A percentile compares a stretch with the other conserved stretches of the same genome.
Conservation (phyloP, 805 yeast genomes). For the Candida ipomoeae region DNA sequence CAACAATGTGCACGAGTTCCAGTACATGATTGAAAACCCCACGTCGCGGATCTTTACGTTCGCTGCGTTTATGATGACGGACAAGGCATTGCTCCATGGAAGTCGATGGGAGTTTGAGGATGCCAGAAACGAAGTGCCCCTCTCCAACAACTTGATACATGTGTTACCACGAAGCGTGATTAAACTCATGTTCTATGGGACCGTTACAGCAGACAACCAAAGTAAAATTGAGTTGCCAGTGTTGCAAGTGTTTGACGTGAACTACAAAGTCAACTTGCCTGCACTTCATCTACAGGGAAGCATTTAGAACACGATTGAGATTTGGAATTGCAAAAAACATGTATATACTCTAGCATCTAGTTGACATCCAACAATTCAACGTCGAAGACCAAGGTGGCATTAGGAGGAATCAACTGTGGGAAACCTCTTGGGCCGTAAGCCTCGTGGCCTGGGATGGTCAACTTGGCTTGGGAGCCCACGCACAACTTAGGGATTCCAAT, state of each 20-base stretch:
- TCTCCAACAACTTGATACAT: constrained; percentile 37
- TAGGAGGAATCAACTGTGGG: constrained; percentile 96
- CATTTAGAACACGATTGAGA: neutral
- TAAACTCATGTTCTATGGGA: constrained; percentile 30
- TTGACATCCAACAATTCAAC: constrained; percentile 66
- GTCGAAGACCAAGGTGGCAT: constrained; percentile 85
- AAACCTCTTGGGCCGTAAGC: constrained; percentile 94
- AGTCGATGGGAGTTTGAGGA: constrained; percentile 14
- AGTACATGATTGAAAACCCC: constrained; percentile 67
- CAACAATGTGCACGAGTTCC: constrained; percentile 24
- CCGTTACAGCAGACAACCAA: constrained; percentile 10
- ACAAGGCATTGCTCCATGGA: constrained; percentile 11
- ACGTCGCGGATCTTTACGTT: constrained; percentile 67
- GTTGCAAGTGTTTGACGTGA: constrained; percentile 62
- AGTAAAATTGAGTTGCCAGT: constrained; percentile 47
- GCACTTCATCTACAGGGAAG: constrained; percentile 5
- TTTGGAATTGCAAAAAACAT: neutral
- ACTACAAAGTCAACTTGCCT: constrained; percentile 58
- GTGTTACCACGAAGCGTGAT: constrained; percentile 62
- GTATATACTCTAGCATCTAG: constrained; percentile 19
- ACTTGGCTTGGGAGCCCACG: constrained; percentile 86
- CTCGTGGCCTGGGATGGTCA: constrained; percentile 88
- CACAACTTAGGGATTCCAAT: constrained; percentile 89
- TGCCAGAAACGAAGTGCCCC: constrained; percentile 21
- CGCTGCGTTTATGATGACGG: constrained; percentile 28